Conservation (phyloP, 208 protist genomes). For the Leishmania tropica region DNA sequence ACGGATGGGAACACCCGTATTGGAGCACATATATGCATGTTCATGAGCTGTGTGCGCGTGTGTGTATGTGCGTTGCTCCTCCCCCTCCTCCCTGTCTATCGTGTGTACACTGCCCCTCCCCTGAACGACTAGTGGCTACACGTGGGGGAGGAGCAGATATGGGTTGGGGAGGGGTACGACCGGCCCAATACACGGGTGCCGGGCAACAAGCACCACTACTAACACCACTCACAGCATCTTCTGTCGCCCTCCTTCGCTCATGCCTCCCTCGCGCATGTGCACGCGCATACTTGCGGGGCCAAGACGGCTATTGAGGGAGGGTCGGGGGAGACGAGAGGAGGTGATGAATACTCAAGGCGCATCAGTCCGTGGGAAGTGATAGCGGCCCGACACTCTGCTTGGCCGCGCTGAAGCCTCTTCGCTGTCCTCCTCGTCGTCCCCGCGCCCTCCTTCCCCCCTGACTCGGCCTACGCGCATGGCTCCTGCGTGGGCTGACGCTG, state of each 20-base stretch:
- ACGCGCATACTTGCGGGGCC: neutral
- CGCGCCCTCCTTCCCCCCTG: neutral
- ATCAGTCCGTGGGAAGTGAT: constrained; percentile 14
- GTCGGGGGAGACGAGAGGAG: neutral
- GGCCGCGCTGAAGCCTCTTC: constrained; percentile 12
- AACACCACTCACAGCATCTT: neutral
- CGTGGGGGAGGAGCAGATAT: neutral
- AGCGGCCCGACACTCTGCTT: constrained; percentile 30
- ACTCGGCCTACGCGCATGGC: neutral
- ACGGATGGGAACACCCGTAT: neutral
- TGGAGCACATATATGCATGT: neutral
- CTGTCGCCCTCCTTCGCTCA: neutral
- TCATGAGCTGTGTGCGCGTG: neutral
- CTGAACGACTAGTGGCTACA: neutral
- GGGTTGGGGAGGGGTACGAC: neutral
- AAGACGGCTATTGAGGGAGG: neutral
- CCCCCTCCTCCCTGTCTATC: neutral
- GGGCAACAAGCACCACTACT: neutral
- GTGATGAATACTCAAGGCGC: constrained; percentile 1
- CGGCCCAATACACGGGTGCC: neutral
- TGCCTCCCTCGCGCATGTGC: neutral
- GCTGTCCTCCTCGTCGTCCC: constrained; percentile 9
- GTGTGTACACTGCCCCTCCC: neutral
- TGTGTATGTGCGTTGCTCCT: neutral
- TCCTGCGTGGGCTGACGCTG: neutral